Evolutionary conservation across 116 monocot species (phyloP).

Genomic region (Zostera marina): DNA sequence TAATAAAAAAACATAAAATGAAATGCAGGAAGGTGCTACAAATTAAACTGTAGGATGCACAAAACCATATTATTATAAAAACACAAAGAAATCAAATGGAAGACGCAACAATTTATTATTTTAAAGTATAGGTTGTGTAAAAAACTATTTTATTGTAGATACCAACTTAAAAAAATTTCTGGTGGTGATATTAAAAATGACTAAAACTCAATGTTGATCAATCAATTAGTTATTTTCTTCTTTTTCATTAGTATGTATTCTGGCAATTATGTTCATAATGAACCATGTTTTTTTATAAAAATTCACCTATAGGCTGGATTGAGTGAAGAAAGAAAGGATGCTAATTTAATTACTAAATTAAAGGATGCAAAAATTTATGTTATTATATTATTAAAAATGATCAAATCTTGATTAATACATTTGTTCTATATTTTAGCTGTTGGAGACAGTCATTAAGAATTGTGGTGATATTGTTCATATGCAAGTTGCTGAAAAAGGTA

Average conservation of each 20-base stretch:
- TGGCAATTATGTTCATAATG: neutral
- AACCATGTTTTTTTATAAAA: neutral
- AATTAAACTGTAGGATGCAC: neutral
- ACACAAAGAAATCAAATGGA: neutral
- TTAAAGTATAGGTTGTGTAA: neutral
- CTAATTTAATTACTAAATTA: too few relatives aligned
- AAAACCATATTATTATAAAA: too few relatives aligned
- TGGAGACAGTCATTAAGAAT: conserved; percentile 87
- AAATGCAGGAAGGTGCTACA: neutral
- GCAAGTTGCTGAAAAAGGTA: conserved; percentile 89
- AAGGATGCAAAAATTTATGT: neutral
- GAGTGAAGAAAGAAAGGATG: neutral
- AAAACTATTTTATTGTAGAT: too few relatives aligned
- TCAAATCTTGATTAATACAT: too few relatives aligned
- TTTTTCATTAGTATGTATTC: neutral
- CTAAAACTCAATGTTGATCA: neutral
- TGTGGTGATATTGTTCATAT: conserved; percentile 91
- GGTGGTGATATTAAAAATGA: neutral
- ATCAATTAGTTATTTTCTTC: neutral
- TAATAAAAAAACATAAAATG: neutral
- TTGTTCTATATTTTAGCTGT: conserved; percentile 29
- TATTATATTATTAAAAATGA: neutral
- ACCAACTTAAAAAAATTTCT: neutral
- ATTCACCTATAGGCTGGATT: neutral
- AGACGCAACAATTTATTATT: neutral